These are phyloP conservation scores for Panus rudis DNA, from an alignment of 768 basidiomycete species.

Conservation along the genomic window DNA sequence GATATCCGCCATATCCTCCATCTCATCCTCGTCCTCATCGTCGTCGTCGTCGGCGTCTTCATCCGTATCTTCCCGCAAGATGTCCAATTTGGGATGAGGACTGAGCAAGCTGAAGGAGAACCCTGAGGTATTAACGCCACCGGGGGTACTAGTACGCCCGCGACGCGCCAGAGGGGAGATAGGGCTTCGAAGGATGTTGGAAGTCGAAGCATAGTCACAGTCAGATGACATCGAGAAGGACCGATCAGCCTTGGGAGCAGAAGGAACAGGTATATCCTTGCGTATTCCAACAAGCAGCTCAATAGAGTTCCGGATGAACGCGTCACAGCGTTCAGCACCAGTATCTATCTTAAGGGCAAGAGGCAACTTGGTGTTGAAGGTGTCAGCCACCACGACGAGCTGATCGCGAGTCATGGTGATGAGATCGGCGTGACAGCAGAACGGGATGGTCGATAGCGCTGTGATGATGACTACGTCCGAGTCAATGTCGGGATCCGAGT, in stretches of 20 bases:
- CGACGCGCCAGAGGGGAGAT: constrained; percentile 14
- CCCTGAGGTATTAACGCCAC: not conserved
- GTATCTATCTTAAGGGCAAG: constrained; percentile 41
- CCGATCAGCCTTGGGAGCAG: constrained; percentile 11
- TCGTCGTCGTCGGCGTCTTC: too few relatives aligned
- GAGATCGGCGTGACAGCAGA: constrained; percentile 72
- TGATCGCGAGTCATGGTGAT: constrained; percentile 51
- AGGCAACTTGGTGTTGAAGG: constrained; percentile 55
- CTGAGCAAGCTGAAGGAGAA: too few relatives aligned
- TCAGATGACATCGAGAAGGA: constrained; percentile 4
- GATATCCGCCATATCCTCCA: not conserved
- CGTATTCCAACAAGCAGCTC: constrained; percentile 57
- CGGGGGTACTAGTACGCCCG: not conserved
- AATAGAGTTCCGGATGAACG: constrained; percentile 45
- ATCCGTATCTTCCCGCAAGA: too few relatives aligned
- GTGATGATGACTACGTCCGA: constrained; percentile 59
- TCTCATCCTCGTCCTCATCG: constrained; percentile 14
- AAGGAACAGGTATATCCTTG: constrained; percentile 16
- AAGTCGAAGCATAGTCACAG: constrained; percentile 2
- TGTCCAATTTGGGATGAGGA: too few relatives aligned
- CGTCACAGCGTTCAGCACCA: constrained; percentile 29
- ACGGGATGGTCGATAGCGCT: constrained; percentile 49
- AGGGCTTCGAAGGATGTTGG: constrained; percentile 9
- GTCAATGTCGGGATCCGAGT: constrained; percentile 38
- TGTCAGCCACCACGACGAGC: constrained; percentile 44